Percentiles rank a stretch among this genome's conserved stretches.
Conservation (phyloP, 345 rosid genomes). For the Geranium rotundifolium region DNA sequence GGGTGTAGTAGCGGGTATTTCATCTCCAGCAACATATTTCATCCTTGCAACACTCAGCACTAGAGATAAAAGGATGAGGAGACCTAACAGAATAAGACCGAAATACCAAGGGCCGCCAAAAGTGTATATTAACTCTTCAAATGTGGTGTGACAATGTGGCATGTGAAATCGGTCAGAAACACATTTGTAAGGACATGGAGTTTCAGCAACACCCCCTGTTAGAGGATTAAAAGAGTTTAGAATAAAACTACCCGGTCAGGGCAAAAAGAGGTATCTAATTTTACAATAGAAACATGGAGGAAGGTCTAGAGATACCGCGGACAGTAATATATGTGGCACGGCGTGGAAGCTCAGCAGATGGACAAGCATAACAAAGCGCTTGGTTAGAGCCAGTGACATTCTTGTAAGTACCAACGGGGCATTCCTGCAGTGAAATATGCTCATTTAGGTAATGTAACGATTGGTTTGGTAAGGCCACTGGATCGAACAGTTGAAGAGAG, state of each 20-base stretch:
- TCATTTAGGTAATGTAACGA: not conserved
- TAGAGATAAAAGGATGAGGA: slow-evolving; percentile 70
- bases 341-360: slow-evolving; percentile 53
- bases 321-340: slow-evolving; percentile 56
- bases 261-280: slow-evolving; percentile 2
- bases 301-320: slow-evolving; percentile 38
- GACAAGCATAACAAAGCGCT: slow-evolving; percentile 56
- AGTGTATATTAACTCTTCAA: slow-evolving; percentile 83
- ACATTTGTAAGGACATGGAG: slow-evolving; percentile 80
- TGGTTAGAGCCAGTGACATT: slow-evolving; percentile 68
- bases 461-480: too few relatives aligned
- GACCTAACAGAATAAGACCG: slow-evolving; percentile 56
- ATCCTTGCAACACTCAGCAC: slow-evolving; percentile 90
- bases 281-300: not conserved
- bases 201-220: slow-evolving; percentile 77
- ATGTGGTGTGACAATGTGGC: slow-evolving; percentile 85
- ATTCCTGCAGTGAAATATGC: slow-evolving; percentile 49
- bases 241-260: slow-evolving; percentile 1
- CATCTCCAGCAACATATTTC: slow-evolving; percentile 86
- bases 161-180: slow-evolving; percentile 76
- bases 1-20: slow-evolving; percentile 47
- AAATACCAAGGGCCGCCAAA: slow-evolving; percentile 96
- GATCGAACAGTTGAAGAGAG: too few relatives aligned
- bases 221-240: slow-evolving; percentile 7
- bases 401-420: slow-evolving; percentile 86